Base-by-base conservation (phyloP, 2,329 filamentous ascomycete genomes). In the Botrytis porri region DNA sequence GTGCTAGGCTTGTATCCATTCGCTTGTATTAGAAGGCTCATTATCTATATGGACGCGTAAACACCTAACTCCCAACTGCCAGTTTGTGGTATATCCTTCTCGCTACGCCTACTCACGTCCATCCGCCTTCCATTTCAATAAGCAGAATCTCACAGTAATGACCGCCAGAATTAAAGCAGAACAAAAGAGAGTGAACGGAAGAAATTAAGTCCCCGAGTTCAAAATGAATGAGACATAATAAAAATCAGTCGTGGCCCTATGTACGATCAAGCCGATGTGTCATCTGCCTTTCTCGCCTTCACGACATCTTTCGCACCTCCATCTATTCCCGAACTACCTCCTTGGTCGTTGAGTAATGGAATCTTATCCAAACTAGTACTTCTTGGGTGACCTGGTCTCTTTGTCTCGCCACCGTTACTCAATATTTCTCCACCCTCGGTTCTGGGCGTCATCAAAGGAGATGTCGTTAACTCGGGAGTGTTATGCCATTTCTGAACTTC, bases 401-500 rank as follows among this genome's bases (percentile, higher is more conserved):
- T 73, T 73, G 54, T n/a, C 41, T 70, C 57, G 18, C 51, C 60
- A 43, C 59, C 22, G 2, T 69, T 62, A 14, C 59, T 67, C 20
- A 69, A 63, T 35, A 64, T 59, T 57, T 76, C 76, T 43, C 74
- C 74, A 22, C 57, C 73, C 29, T 79, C 77, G 5, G 67, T 69
- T 69, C 79, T 81, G 5, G 85, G 83, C 32, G 81, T 82, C 76
- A 84, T 78, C 22, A 81, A 60, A 1, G 84, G 84, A 10, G 82
- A 83, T 32, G 80, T 80, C 73, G 79, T 80, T 78, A 85, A 77
- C 25, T 89, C 87, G 1, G 88, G 86, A 45, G 84, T 87, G 74
- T 85, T 86, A 82, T 97, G 94, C 93, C 94, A 97, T 81, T 94
- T 95, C 63, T 91, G 88, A 14, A 99, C 94, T 80, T 99, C 96